A percentile compares a stretch with the other conserved stretches of the same genome.
phyloP scores from a whole-genome alignment of 371 early-diverging fungal genomes.

The Actinomortierella wolfii region DNA sequence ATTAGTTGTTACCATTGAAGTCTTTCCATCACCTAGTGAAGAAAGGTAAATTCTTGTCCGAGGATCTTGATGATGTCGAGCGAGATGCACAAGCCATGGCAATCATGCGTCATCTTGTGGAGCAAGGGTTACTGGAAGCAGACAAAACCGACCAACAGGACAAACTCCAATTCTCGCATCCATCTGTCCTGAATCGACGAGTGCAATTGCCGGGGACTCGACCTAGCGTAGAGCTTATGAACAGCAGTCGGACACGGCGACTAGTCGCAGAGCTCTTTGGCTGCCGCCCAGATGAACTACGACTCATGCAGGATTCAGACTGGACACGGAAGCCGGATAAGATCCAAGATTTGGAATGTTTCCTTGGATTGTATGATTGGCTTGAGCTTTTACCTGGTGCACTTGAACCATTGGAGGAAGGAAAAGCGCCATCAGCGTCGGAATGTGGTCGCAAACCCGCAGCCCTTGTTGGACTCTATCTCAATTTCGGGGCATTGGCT shows the following conservation, averaged over 20 bases:
- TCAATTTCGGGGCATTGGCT: constrained; percentile 38
- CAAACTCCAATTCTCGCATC: background rate
- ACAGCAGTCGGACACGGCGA: constrained; percentile 15
- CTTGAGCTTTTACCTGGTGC: constrained; percentile 44
- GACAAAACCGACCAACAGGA: constrained; percentile 21
- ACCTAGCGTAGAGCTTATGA: constrained; percentile 22
- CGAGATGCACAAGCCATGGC: constrained; percentile 44
- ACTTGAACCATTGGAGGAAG: background rate
- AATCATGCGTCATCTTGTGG: constrained; percentile 27
- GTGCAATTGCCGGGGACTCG: constrained; percentile 31
- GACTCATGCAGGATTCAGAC: constrained; percentile 40
- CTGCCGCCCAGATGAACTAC: constrained; percentile 29
- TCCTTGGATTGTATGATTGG: constrained; percentile 40
- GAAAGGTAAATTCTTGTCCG: constrained; percentile 18
- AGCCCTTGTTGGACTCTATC: constrained; percentile 19
- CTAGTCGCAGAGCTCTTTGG: constrained; percentile 13
- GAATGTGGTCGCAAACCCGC: constrained; percentile 25
- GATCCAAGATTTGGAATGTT: constrained; percentile 44
- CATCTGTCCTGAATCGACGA: constrained; percentile 19
- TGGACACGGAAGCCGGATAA: constrained; percentile 33
- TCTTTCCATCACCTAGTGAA: constrained; percentile 39
- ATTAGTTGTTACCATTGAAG: constrained; percentile 27
- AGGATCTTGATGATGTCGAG: constrained; percentile 7
- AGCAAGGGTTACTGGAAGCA: constrained; percentile 8
- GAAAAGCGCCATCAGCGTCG: background rate